Percentiles rank a stretch among this genome's conserved stretches.
Conservation (phyloP, 2,329 filamentous ascomycete species). For the Fusarium odoratissimum region DNA sequence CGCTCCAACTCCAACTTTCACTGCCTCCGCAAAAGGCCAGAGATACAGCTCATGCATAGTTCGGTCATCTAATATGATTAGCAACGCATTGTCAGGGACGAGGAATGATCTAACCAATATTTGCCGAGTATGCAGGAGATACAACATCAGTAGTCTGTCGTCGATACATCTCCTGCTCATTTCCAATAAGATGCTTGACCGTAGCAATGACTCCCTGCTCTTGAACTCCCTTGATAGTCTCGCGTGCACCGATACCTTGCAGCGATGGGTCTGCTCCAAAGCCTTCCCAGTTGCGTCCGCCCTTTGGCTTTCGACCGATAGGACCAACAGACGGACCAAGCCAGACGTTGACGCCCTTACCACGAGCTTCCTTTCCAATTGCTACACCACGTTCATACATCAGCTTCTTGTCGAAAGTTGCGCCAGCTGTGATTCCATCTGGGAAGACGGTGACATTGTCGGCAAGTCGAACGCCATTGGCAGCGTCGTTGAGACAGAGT, state of each 20-base stretch:
- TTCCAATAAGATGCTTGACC: constrained; percentile 66
- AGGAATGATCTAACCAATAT: constrained; percentile 73
- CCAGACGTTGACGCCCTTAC: constrained; percentile 78
- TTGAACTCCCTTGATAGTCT: constrained; percentile 81
- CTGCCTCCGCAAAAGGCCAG: constrained; percentile 86
- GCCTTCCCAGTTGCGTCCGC: constrained; percentile 80
- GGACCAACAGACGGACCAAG: constrained; percentile 79
- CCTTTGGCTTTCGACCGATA: constrained; percentile 76
- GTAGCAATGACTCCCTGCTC: constrained; percentile 68
- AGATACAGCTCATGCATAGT: constrained; percentile 81
- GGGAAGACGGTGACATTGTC: constrained; percentile 83
- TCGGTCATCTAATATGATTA: constrained; percentile 65
- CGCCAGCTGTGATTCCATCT: constrained; percentile 79
- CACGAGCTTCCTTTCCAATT: constrained; percentile 76
- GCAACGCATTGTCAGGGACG: fast-evolving
- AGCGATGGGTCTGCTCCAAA: constrained; percentile 78
- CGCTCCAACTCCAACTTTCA: constrained; percentile 84
- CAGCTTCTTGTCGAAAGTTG: constrained; percentile 79
- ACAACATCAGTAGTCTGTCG: constrained; percentile 48
- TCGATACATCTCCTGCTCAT: constrained; percentile 71
- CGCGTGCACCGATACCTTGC: constrained; percentile 79
- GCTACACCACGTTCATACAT: constrained; percentile 76
- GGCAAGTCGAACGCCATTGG: constrained; percentile 76
- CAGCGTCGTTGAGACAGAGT: constrained; percentile 78
- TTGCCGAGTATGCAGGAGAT: constrained; percentile 67